Conservation (phyloP, 768 basidiomycete genomes). For the Cytidiella melzeri region DNA sequence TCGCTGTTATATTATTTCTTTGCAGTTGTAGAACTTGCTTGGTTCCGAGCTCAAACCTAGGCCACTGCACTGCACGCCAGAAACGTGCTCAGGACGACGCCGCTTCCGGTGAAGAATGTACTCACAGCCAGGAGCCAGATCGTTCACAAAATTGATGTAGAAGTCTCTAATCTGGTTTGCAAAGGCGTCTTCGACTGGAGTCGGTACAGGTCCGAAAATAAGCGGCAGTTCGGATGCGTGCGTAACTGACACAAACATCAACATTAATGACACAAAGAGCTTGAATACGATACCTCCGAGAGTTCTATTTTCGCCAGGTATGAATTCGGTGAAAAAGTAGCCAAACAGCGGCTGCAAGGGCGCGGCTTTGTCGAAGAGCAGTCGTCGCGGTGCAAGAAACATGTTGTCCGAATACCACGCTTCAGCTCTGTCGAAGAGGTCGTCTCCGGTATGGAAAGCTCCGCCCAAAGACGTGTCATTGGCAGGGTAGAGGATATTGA, state of each 20-base stretch:
- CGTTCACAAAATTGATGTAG: constrained; percentile 51
- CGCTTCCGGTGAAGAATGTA: constrained; percentile 1
- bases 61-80: constrained; percentile 34
- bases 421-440: constrained; percentile 48
- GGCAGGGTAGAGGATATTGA: constrained; percentile 37
- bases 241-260: constrained; percentile 27
- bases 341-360: constrained; percentile 42
- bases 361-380: constrained; percentile 45
- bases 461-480: constrained; percentile 43
- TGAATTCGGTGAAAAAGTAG: constrained; percentile 52
- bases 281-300: constrained; percentile 37
- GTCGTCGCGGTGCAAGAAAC: constrained; percentile 45
- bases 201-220: constrained; percentile 43
- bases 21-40: constrained; percentile 40
- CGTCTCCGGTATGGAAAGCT: constrained; percentile 53
- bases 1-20: constrained; percentile 42
- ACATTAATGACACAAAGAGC: not conserved
- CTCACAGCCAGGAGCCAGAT: constrained; percentile 50
- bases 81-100: not conserved
- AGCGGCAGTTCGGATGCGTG: constrained; percentile 45
- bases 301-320: constrained; percentile 44
- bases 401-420: constrained; percentile 57
- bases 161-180: constrained; percentile 44
- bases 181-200: constrained; percentile 37
- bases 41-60: constrained; percentile 29